Percentiles rank a stretch among this genome's conserved stretches.
phyloP scores from a whole-genome alignment of 2,329 filamentous ascomycete genomes.

The Byssothecium circinans region DNA sequence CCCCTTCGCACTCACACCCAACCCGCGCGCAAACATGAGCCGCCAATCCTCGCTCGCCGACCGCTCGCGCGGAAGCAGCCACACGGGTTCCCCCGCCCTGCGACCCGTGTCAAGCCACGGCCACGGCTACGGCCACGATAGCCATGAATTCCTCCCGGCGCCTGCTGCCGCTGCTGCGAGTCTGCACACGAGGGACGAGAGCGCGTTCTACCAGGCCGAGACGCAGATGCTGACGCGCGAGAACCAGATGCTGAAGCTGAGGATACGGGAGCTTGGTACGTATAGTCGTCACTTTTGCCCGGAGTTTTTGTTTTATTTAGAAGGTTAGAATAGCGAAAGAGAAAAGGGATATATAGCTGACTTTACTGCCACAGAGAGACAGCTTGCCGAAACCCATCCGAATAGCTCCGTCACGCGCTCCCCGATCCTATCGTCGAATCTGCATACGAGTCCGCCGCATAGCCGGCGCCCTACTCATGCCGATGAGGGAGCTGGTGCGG shows the following conservation, averaged over 20 bases:
- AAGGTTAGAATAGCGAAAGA: no score
- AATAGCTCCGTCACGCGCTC: conserved; percentile 35
- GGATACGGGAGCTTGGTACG: conserved; percentile 72
- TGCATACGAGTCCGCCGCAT: conserved; percentile 25
- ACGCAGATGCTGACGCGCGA: conserved; percentile 76
- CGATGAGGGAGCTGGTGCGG: background rate
- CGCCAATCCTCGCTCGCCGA: conserved; percentile 48
- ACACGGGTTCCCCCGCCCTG: conserved; percentile 48
- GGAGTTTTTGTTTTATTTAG: no score
- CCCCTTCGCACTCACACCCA: conserved; percentile 24
- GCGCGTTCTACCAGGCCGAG: conserved; percentile 79
- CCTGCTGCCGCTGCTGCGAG: no score
- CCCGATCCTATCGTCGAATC: conserved; percentile 29
- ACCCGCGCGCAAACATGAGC: conserved; percentile 39
- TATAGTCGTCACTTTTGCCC: background rate
- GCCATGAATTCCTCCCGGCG: conserved; percentile 66
- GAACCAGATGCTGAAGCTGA: conserved; percentile 78
- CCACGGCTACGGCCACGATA: conserved; percentile 38
- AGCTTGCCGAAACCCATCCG: conserved; percentile 37
- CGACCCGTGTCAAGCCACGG: conserved; percentile 56
- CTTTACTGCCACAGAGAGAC: conserved; percentile 43
- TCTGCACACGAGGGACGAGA: conserved; percentile 61
- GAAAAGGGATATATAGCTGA: no score
- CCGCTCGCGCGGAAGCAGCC: conserved; percentile 43
- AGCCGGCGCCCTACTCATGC: conserved; percentile 10